Base-by-base conservation (phyloP, 805 yeast species). In the Candida odintsovae region DNA sequence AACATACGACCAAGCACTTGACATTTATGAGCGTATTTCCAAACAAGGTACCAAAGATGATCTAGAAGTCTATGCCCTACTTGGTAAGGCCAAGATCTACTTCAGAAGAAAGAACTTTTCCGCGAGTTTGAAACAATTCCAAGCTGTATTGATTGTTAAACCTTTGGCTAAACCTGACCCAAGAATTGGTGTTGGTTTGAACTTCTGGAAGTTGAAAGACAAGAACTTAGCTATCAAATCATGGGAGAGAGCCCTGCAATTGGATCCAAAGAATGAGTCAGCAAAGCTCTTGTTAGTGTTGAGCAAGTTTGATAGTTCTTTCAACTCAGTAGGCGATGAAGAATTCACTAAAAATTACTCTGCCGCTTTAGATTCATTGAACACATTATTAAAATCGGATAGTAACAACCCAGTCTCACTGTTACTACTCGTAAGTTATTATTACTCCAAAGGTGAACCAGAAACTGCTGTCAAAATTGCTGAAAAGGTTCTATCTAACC, bases 161-260 rank as follows among this genome's bases (percentile, higher is more conserved):
- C 97, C 97, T 2, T 62, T 84, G 33, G 68, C 85, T 55, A 77
- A 77, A 55, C 97, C 98, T 5, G 97, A 92, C 67, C 95, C 97
- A 18, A 75, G 99, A 65, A 76, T 94, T 50, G 99, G 98, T 25
- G 80, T 92, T 50, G 99, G 99, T 31, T 69, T 94, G 53, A 90
- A 97, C 65, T 92, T 83, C 62, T 94, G 97, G 97, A 78, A 78
- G 50, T 69, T 94, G 50, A 84, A 84, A 44, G 95, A 88, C 63
- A 77, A 78, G 52, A 76, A 76, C 43, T 76, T 88, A 70, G 98
- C 99, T 0, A 59, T 76, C 7, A 69, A 70, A 42, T 84, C 98
- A 0, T 94, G 98, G 97, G 76, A 78, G 51, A 77, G 97, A 58
- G 76, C 88, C 1, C 66, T 82, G 28, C 85, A 83, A 60, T 65